Evolutionary conservation across 768 basidiomycete species (phyloP), one percentile per base, ranked within the genome.

Genomic region (Amanita fuliginea): DNA sequence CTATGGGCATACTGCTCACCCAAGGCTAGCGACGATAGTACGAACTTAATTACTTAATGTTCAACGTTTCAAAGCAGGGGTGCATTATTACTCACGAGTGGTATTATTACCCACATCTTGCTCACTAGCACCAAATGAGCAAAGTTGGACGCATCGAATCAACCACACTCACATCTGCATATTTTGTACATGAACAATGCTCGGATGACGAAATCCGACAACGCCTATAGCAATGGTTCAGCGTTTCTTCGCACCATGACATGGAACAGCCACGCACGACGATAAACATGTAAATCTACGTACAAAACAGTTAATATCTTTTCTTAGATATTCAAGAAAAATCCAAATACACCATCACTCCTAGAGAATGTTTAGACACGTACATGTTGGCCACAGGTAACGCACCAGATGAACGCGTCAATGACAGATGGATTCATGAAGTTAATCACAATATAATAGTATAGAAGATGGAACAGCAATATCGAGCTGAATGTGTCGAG

Each of bases 401-500:
- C 74, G 33, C 44, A 77, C 80, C 80, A 82, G 3, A 30, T 3
- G 30, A 11, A 6, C 30, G 30, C 0, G 2, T 10, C 2, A 30
- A 30, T 10, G 3, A 3, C 30, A 13, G 60, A 4, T 3, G 73
- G 71, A 54, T 75, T 73, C 50, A 73, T 58, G 54, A 71, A 81
- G 60, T 81, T 78, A 34, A 58, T 62, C 39, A 81, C 76, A 43
- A 80, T 67, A 54, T 81, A 81, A 56, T 68, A 68, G 53, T 81
- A 83, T 37, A 77, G 64, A 53, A 78, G 70, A 56, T 81, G 80
- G 42, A 67, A 65, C 41, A 72, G 74, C 47, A 81, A 56, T 35
- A 62, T 65, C 0, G 73, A 71, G 55, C 80, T 75, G 49, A 81
- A 75, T 0, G 79, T 77, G 57, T 81, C 79, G 16, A 81, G 55